Percentiles rank a stretch among this genome's conserved stretches.
These are phyloP conservation scores for Leccinum incarnatum DNA, from an alignment of 768 basidiomycete species.

Conservation along the genomic window DNA sequence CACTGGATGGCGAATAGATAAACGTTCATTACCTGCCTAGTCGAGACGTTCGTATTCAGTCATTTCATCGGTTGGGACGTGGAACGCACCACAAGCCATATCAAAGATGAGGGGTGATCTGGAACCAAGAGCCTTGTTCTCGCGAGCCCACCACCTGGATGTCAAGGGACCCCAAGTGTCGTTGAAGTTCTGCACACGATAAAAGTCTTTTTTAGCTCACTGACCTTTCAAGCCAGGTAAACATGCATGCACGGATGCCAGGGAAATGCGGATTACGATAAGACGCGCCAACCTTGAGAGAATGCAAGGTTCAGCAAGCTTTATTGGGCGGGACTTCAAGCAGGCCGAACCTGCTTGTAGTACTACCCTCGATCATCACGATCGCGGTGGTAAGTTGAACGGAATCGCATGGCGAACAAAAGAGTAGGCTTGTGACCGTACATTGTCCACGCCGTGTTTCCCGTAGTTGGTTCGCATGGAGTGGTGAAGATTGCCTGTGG, in stretches of 20 bases:
- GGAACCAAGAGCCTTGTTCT: conserved; percentile 8
- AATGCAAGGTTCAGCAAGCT: neutral
- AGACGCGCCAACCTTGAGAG: conserved; percentile 50
- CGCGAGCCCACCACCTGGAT: conserved; percentile 26
- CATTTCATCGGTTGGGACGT: neutral
- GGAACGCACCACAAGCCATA: conserved; percentile 29
- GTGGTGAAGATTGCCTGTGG: conserved; percentile 26
- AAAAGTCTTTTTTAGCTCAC: conserved; percentile 1
- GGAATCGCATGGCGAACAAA: neutral
- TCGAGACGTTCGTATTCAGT: neutral
- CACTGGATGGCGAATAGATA: conserved; percentile 22
- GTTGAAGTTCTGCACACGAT: neutral
- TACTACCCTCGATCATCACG: conserved; percentile 16
- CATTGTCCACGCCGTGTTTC: conserved; percentile 60
- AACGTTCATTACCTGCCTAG: conserved; percentile 24
- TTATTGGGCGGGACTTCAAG: neutral
- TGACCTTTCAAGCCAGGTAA: conserved; percentile 52
- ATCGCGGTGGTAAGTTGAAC: conserved; percentile 1
- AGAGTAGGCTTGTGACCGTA: conserved; percentile 22
- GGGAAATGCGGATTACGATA: conserved; percentile 76
- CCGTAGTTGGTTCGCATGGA: conserved; percentile 54
- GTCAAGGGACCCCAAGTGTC: conserved; percentile 7
- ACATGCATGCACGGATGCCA: conserved; percentile 55
- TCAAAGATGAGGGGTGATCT: conserved; percentile 26
- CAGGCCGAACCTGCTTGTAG: conserved; percentile 26